phyloP scores from a whole-genome alignment of 768 basidiomycete genomes.

The Mycena polygramma region DNA sequence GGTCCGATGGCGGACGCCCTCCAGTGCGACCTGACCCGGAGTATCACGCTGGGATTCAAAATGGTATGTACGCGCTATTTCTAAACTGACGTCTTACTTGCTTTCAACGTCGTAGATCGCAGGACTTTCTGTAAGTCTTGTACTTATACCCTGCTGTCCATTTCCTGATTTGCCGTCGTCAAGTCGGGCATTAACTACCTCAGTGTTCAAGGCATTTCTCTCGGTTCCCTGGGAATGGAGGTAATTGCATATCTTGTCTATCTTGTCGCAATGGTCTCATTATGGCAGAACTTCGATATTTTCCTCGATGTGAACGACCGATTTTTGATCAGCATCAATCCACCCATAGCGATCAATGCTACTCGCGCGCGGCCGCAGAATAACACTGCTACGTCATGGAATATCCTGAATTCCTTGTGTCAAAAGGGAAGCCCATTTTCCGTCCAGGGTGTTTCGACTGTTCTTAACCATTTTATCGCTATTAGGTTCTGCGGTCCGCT shows the following conservation, averaged over 20 bases:
- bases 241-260: background rate
- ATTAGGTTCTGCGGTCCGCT: too few relatives aligned
- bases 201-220: background rate
- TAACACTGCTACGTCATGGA: too few relatives aligned
- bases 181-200: background rate
- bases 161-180: background rate
- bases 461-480: too few relatives aligned
- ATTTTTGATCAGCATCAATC: background rate
- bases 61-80: background rate
- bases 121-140: background rate
- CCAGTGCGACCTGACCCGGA: background rate
- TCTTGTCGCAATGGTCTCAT: background rate
- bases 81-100: background rate
- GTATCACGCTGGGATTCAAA: background rate
- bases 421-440: too few relatives aligned
- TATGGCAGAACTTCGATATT: background rate
- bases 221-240: background rate
- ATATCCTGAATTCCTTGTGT: too few relatives aligned
- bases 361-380: too few relatives aligned
- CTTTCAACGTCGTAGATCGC: background rate
- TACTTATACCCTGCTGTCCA: background rate
- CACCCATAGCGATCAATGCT: background rate
- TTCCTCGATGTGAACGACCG: too few relatives aligned
- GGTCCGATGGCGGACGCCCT: background rate
- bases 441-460: too few relatives aligned